Base-by-base conservation (phyloP, 2,329 filamentous ascomycete species). In the Sarocladium brachiariae region DNA sequence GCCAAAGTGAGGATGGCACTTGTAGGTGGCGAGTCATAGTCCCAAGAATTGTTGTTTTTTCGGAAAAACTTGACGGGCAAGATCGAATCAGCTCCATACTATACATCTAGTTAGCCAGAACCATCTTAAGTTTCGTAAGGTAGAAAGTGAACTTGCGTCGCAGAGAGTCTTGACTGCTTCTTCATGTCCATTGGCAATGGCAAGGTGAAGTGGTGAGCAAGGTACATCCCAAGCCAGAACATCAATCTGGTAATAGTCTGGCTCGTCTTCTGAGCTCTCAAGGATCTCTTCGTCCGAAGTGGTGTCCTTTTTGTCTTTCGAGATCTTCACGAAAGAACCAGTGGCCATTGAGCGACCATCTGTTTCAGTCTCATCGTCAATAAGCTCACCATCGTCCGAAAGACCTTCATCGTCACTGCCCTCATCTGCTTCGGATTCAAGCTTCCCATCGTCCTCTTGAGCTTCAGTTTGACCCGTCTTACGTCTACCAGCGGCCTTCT, bases 171-270 rank as follows among this genome's bases (percentile, higher is more conserved):
- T 79, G 13, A 92, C 86, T 10, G 83, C 78, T 3, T 85, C 76
- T 23, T 78, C 70, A 56, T 92, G 83, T 0, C 87, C 88, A 53
- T 81, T 79, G 1, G 87, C 64, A 53, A 95, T 89, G 7, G 89
- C 89, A 24, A 90, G 75, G 63, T 95, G 89, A 4, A 95, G 73
- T 1, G 89, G 81, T 11, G 85, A 86, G 52, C 82, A 80, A 4
- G 83, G 81, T 4, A 75, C 78, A 58, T 95, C 89, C 89, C 89
- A 95, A 1, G 87, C 81, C n/a, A 87, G 62, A 1, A 86, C 78
- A 56, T 95, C 84, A 53, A 91, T 76, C 56, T 93, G 82, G 63
- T 87, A 92, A 49, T 91, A 78, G 64, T 95, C 88, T 1, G 88
- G 87, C 18, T 87, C 85, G 9, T 84, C 75, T 1, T 81, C 74